Evolutionary conservation across 768 basidiomycete species (phyloP), one percentile per base, ranked within the genome.

Genomic region (Pluteus cervinus): DNA sequence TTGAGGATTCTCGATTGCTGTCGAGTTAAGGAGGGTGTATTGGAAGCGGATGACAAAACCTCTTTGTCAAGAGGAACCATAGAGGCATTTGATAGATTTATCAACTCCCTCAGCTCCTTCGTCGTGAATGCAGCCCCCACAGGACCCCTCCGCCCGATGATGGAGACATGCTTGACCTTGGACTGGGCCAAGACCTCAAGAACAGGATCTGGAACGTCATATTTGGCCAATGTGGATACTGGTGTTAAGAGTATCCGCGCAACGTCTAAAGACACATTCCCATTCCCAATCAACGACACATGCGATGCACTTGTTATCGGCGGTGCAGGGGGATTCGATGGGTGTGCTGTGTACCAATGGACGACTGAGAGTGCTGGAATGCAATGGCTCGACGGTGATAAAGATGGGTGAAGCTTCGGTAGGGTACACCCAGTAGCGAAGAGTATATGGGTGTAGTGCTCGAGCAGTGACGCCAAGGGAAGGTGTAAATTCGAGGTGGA

Each of bases 341-440:
- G 93, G 56, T 98, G 91, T 32, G 75, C 81, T 9, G 94, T 98
- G 63, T 99, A 98, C 93, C 92, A 97, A 47, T 92, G 86, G 1
- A 99, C 92, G 29, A 99, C 61, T 1, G 76, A 78, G 3, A 96
- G 68, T 0, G 92, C 91, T 1, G 90, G 77, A 2, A 81, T 56
- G 72, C 86, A 62, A 62, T 55, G 51, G 10, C 49, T 46, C 29
- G 56, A 64, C 51, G 69, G 74, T 30, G 69, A 69, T 5, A 79
- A 59, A 32, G 65, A 67, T 8, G 72, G 57, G 59, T 87, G 78
- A 8, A 74, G 56, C 24, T 69, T 63, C 10, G 87, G 74, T 30
- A 81, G 56, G 0, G 86, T 71, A 39, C 90, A 89, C 2, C 94
- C 94, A 5, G 89, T 84, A 0, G 93, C 81, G 45, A 97, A 78